Conservation (phyloP, 495 filamentous ascomycete genomes). For the Aspergillus egyptiacus region DNA sequence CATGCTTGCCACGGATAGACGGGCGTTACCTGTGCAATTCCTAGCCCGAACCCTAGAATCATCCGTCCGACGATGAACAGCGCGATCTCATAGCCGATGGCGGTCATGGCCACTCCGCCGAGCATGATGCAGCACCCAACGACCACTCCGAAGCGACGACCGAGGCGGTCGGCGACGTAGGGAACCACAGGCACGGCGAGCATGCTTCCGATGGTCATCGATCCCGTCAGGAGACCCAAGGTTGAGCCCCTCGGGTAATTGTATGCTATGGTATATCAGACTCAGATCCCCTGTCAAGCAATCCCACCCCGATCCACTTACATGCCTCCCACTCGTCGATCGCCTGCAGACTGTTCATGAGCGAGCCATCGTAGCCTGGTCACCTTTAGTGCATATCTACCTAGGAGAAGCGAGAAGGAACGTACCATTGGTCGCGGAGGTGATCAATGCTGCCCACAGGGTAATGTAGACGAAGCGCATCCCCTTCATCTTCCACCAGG, state of each 20-base stretch:
- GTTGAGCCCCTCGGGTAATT: conserved; percentile 1
- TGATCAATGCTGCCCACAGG: conserved; percentile 4
- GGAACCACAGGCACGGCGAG: conserved; percentile 7
- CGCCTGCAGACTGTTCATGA: conserved; percentile 5
- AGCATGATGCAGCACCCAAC: conserved; percentile 6
- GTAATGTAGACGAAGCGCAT: conserved; percentile 10
- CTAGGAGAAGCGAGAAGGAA: background rate
- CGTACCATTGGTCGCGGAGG: conserved; percentile 5
- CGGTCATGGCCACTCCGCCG: conserved; percentile 1
- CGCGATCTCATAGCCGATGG: conserved; percentile 3
- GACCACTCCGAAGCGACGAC: conserved; percentile 2
- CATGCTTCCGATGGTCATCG: conserved; percentile 5
- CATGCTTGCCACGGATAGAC: background rate
- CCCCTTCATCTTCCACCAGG: conserved; percentile 11
- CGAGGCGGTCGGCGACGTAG: background rate
- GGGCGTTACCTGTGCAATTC: background rate
- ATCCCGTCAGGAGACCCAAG: conserved; percentile 1
- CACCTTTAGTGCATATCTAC: background rate
- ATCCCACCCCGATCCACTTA: background rate
- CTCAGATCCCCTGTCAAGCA: background rate
- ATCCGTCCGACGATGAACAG: conserved; percentile 8
- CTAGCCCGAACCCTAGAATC: conserved; percentile 5
- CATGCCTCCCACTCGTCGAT: background rate
- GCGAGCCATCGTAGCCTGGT: conserved; percentile 7
- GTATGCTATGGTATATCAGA: background rate